Percentiles rank a stretch among this genome's conserved stretches.
These are phyloP conservation scores for Crithidia mellificae DNA, from an alignment of 208 protist genomes.

Conservation along the genomic window DNA sequence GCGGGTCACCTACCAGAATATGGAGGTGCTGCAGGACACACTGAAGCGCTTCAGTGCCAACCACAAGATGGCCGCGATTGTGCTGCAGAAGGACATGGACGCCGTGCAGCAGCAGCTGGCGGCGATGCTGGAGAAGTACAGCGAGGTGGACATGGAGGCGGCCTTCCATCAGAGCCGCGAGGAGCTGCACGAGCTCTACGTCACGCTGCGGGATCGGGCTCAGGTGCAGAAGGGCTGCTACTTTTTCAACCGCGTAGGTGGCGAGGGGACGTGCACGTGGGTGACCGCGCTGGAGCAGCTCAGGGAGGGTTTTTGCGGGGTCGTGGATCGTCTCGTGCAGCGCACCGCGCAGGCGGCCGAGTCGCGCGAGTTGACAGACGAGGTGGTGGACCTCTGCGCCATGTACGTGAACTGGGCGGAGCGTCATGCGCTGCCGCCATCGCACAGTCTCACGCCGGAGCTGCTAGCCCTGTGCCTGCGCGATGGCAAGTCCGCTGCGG, in stretches of 20 bases:
- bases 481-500: constrained; percentile 31
- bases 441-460: constrained; percentile 43
- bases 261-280: constrained; percentile 65
- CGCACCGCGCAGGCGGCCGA: constrained; percentile 40
- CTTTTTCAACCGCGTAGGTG: constrained; percentile 78
- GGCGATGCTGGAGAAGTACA: constrained; percentile 77
- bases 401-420: constrained; percentile 82
- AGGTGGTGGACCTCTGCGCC: constrained; percentile 67
- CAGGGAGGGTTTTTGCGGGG: constrained; percentile 42
- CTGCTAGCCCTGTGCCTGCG: constrained; percentile 50
- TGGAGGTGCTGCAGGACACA: constrained; percentile 55
- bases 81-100: constrained; percentile 82
- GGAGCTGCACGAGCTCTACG: constrained; percentile 58
- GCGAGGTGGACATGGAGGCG: constrained; percentile 63
- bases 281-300: constrained; percentile 61
- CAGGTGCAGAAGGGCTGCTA: constrained; percentile 79
- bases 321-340: constrained; percentile 56
- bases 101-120: constrained; percentile 72
- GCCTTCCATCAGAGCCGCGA: constrained; percentile 59
- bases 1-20: constrained; percentile 62
- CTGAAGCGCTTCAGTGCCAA: constrained; percentile 73
- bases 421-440: constrained; percentile 23
- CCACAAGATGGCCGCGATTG: constrained; percentile 82
- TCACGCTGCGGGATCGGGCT: constrained; percentile 54
- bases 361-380: constrained; percentile 55